Conservation (phyloP, 2,329 filamentous ascomycete species). For the Penicillium glabrum region DNA sequence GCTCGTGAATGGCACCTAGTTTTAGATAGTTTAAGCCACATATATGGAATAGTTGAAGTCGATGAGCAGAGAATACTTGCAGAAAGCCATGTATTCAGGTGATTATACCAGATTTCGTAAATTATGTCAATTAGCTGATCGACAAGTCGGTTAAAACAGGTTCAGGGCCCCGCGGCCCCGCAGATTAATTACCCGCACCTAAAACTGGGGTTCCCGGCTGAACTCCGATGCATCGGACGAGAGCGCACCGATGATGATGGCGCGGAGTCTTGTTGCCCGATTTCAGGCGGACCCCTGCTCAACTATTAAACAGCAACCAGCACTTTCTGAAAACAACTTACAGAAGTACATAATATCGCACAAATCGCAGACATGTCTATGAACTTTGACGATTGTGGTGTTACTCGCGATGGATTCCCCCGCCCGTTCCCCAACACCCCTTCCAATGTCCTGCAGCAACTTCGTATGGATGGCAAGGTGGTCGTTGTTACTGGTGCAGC, state of each 20-base stretch:
- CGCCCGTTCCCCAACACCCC: conserved; percentile 42
- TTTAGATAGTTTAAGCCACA: background rate
- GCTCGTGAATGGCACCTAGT: background rate
- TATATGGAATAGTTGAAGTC: background rate
- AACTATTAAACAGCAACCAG: background rate
- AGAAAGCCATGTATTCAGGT: background rate
- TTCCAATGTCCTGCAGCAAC: conserved; percentile 47
- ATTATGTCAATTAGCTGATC: background rate
- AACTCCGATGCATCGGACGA: background rate
- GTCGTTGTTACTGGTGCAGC: conserved; percentile 49
- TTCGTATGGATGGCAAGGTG: conserved; percentile 41
- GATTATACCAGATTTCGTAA: background rate
- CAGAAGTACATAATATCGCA: background rate
- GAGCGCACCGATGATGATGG: background rate
- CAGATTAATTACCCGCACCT: background rate
- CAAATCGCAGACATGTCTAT: conserved; percentile 38
- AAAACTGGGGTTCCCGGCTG: background rate
- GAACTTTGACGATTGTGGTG: conserved; percentile 32
- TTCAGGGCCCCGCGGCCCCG: background rate
- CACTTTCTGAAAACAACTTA: background rate
- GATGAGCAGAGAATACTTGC: background rate
- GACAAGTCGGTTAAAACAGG: background rate
- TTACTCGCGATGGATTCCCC: conserved; percentile 35
- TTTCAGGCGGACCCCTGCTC: background rate
- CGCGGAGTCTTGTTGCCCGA: background rate